Base-by-base conservation (phyloP, 768 basidiomycete species). In the Lactarius sp. region DNA sequence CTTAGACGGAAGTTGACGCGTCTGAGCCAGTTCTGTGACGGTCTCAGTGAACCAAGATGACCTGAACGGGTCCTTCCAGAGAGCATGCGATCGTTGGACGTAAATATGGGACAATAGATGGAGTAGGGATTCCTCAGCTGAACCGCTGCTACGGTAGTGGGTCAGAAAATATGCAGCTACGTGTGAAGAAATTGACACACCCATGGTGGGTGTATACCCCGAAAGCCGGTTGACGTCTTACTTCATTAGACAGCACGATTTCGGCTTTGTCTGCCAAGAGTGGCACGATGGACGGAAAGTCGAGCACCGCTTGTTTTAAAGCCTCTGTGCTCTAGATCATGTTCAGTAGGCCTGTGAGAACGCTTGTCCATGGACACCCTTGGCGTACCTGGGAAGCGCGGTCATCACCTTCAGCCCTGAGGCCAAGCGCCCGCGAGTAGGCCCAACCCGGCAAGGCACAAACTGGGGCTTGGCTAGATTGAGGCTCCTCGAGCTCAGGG, bases 31-130 rank as follows among this genome's bases (percentile, higher is more conserved):
- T 0, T 75, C 66, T 2, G 75, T 72, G 51, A 87, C 76, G 2
- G 84, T 86, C n/a, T 75, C 73, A 1, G 81, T 70, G 68, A 97
- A 85, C 94, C 94, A 98, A 0, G 79, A 71, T 1, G 81, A 70
- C 37, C 81, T 77, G 1, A 73, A 70, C 0, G 87, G 77, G 14
- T 87, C 85, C 77, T 95, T 98, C 94, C 94, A 98, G 2, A 96
- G 72, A 0, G 85, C 72, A 9, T 75, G 78, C 0, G 92, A 89
- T 7, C 92, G 87, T 49, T 88, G 84, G 4, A 82, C 90, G 72
- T 98, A 98, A 27, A 98, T 83, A 70, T 94, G 91, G 0, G 91
- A 89, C 4, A 98, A 81, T 8, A 97, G 82, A 67, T 97, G 88
- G 0, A 93, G 75, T 2, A 82, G 72, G 0, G 82, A 80, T 9